Base-by-base conservation (phyloP, 2,329 filamentous ascomycete genomes). In the Lachnellula occidentalis region DNA sequence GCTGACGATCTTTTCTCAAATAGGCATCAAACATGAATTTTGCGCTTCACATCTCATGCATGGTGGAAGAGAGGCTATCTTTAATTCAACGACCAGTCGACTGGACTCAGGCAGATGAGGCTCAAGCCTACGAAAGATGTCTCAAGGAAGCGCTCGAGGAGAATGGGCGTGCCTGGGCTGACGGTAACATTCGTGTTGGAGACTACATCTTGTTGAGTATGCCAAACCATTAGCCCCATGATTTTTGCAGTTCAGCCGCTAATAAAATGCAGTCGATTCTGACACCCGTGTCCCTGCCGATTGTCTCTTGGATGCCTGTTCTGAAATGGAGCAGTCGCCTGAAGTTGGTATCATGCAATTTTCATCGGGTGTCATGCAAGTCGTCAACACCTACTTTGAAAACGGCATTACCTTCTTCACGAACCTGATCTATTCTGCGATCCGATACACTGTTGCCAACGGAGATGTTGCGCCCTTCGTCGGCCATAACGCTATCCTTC, bases 341-440 rank as follows among this genome's bases (percentile, higher is more conserved):
- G 83, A 91, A 61, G 87, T 92, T 48, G 88, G 85, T 50, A 90
- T 90, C 66, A 81, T 92, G 74, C 86, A 92, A 64, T 88, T 86
- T 71, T 84, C 84, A 1, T 89, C 86, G 5, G 85, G 86, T 64
- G 86, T 90, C 71, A 91, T 88, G 86, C 85, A 88, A 71, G 86
- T 90, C 37, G 85, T 86, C 34, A 76, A 86, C 70, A 87, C 82
- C 31, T 90, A 86, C 72, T 87, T 87, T 54, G 83, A 87, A 69
- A 85, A 80, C 68, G 83, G 82, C 39, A 86, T 87, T 64, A 85
- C 82, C 49, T 87, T 86, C 74, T 86, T 87, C 70, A 87, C 84
- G 58, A 82, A 90, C 69, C 77, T 90, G 36, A 85, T 90, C 68
- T 90, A 90, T 74, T 85, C 83, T 36, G 86, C 86, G 60, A 90